These are phyloP conservation scores for Aspergillus aculeatus DNA, from an alignment of 2,329 filamentous ascomycete species.

Conservation along the genomic window DNA sequence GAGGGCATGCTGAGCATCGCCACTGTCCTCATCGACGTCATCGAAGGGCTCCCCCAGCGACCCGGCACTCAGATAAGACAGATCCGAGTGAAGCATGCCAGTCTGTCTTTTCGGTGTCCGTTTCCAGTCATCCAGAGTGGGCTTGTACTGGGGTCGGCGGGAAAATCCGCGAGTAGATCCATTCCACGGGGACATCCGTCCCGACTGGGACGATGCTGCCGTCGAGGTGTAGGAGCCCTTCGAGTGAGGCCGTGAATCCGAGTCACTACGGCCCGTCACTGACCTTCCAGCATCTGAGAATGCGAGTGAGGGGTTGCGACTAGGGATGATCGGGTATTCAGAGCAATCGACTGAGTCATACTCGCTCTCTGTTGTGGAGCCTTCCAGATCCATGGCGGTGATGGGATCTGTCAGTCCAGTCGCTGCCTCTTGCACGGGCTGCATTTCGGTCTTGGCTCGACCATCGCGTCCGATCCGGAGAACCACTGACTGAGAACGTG, in stretches of 20 bases:
- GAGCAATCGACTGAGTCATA: slow-evolving; percentile 42
- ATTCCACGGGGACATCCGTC: slow-evolving; percentile 43
- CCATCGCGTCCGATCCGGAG: slow-evolving; percentile 51
- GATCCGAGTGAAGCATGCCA: slow-evolving; percentile 31
- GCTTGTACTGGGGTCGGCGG: slow-evolving; percentile 25
- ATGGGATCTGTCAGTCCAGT: slow-evolving; percentile 37
- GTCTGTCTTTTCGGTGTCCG: slow-evolving; percentile 37
- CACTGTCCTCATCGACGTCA: slow-evolving; percentile 33
- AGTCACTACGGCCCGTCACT: slow-evolving; percentile 34
- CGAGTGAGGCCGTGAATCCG: slow-evolving; percentile 40
- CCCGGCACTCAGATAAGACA: slow-evolving; percentile 32
- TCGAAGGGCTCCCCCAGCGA: slow-evolving; percentile 26
- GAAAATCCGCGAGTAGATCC: slow-evolving; percentile 31
- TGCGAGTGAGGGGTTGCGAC: slow-evolving; percentile 40
- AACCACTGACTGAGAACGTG: slow-evolving; percentile 43
- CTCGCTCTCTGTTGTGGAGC: slow-evolving; percentile 45
- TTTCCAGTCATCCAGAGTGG: slow-evolving; percentile 28
- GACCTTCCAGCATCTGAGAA: slow-evolving; percentile 36
- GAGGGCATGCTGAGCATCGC: slow-evolving; percentile 49
- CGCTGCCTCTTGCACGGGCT: slow-evolving; percentile 33
- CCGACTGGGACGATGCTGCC: slow-evolving; percentile 41
- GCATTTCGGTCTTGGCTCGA: slow-evolving; percentile 48
- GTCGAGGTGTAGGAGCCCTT: slow-evolving; percentile 47
- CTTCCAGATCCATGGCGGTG: slow-evolving; percentile 42
- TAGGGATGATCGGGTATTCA: slow-evolving; percentile 39